Base-by-base conservation (phyloP, 495 filamentous ascomycete species). In the Penicillium parvum region DNA sequence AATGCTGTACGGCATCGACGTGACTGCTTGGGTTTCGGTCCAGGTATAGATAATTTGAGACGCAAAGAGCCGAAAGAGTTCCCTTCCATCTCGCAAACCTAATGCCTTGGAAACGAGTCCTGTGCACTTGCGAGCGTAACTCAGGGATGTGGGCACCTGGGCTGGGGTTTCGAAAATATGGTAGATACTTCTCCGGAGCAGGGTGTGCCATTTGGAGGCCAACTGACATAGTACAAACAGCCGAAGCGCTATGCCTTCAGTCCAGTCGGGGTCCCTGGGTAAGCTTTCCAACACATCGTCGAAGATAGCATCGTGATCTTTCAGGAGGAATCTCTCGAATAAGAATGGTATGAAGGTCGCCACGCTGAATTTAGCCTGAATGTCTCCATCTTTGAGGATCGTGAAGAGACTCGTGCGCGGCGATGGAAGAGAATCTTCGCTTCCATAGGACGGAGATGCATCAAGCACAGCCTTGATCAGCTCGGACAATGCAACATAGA, bases 31-130 rank as follows among this genome's bases (percentile, higher is more conserved):
- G 1, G 64, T 60, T 44, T 85, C 77, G 2, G 90, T 77, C 94
- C 92, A 97, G 0, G 90, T 95, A 58, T 87, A 95, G 4, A 97
- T 70, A n/a, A 97, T 74, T 60, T 99, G 94, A 16, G 90, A 82
- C 12, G 86, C 81, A 55, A 96, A 97, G 3, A 97, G 72, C n/a
- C 72, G 75, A 59, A 97, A 96, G 3, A 99, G 60, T 28, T 81
- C 74, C 52, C 74, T 76, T 1, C 86, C 70, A 27, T 77, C 71
- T 23, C 68, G 55, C 23, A 96, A 75, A 2, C 76, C 70, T 26
- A 95, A 72, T 5, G 75, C 66, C 29, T 60, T 66, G 4, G 89
- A 77, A 17, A 96, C 77, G 32, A 74, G 68, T n/a, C 46, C 49
- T 32, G 95, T 63, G 54, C 86, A 90, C 36, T 73, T 76, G 34